Evolutionary conservation across 495 filamentous ascomycete species (phyloP).

Genomic region (Podospora bellae-mahoneyi): DNA sequence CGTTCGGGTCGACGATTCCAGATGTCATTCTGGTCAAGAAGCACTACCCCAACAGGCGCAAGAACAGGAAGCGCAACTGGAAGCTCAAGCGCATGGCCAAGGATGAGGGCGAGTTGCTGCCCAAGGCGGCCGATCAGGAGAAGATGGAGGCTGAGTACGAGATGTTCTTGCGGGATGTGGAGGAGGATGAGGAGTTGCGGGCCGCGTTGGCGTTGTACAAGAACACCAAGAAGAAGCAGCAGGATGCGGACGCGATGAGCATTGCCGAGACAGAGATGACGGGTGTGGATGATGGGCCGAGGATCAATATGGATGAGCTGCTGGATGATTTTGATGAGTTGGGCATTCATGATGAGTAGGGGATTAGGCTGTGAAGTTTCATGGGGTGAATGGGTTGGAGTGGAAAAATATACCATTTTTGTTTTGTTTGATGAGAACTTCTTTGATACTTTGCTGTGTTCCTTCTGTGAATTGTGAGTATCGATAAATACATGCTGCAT

Average conservation of each 20-base stretch:
- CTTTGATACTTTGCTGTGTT: too few species aligned
- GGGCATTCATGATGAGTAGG: conserved; percentile 54
- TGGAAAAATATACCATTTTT: background rate
- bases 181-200: conserved; percentile 88
- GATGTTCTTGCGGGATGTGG: conserved; percentile 93
- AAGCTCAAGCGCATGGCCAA: conserved; percentile 87
- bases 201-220: conserved; percentile 85
- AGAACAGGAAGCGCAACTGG: conserved; percentile 81
- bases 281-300: conserved; percentile 66
- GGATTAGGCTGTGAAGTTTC: background rate
- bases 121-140: conserved; percentile 76
- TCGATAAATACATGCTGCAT: background rate
- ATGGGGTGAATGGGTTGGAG: background rate
- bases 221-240: conserved; percentile 41
- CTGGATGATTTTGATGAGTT: conserved; percentile 88
- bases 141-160: conserved; percentile 89
- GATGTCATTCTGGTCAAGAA: conserved; percentile 97
- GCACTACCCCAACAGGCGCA: conserved; percentile 79
- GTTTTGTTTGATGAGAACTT: background rate
- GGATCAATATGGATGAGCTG: conserved; percentile 78
- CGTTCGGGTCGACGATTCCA: conserved; percentile 72
- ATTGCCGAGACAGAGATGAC: conserved; percentile 66
- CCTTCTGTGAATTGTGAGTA: too few species aligned
- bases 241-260: conserved; percentile 49
- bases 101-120: conserved; percentile 78